A percentile compares a stretch with the other conserved stretches of the same genome.
These are phyloP conservation scores for Exophiala dermatitidis DNA, from an alignment of 2,329 filamentous ascomycete genomes.

Conservation along the genomic window DNA sequence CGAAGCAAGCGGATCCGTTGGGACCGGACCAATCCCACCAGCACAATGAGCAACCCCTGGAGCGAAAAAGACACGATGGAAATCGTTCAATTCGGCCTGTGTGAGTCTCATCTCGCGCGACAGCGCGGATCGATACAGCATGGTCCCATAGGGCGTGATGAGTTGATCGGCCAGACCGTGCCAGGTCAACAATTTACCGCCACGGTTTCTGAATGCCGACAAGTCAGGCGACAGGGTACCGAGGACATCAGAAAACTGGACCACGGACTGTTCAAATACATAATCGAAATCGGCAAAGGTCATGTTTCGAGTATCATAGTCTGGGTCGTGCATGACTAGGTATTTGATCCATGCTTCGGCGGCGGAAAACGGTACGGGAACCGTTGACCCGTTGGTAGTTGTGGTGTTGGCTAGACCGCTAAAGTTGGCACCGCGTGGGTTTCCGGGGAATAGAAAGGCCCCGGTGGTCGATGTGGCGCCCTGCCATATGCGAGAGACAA, in stretches of 20 bases:
- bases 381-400: constrained; percentile 30
- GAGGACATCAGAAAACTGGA: constrained; percentile 34
- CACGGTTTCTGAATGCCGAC: constrained; percentile 33
- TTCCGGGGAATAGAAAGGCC: constrained; percentile 32
- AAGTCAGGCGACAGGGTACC: constrained; percentile 36
- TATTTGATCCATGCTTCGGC: not conserved
- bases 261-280: constrained; percentile 26
- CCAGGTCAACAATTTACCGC: constrained; percentile 38
- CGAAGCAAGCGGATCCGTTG: not conserved
- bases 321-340: constrained; percentile 25
- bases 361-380: not conserved
- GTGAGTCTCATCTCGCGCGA: constrained; percentile 23
- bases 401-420: constrained; percentile 29
- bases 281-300: constrained; percentile 27
- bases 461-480: constrained; percentile 27
- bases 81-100: not conserved
- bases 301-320: constrained; percentile 21
- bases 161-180: constrained; percentile 36
- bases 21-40: constrained; percentile 1
- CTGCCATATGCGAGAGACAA: constrained; percentile 31
- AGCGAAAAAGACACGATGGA: constrained; percentile 4
- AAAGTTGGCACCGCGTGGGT: constrained; percentile 25
- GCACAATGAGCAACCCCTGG: constrained; percentile 4
- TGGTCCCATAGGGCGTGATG: constrained; percentile 28
- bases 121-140: constrained; percentile 22